Evolutionary conservation across 176 grass and related monocot genomes (phyloP), one percentile per base, ranked within the genome.

Genomic region (Carex littledalei): DNA sequence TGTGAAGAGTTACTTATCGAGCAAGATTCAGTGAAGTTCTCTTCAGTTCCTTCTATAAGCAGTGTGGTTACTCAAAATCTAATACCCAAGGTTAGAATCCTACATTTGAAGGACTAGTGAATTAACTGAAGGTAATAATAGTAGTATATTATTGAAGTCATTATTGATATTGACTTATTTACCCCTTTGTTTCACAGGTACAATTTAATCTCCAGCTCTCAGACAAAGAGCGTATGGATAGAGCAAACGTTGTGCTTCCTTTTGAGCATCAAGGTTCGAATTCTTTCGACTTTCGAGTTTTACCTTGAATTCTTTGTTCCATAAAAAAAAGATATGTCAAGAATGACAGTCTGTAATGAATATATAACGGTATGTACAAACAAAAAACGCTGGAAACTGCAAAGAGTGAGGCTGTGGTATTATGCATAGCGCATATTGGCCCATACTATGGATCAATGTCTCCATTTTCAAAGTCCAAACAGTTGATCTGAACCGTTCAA

Each of bases 131-230:
- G n/a, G 35, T 26, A 22, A 29, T 53, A 18, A 2, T 70, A 43
- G 34, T 70, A 70, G 34, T 6, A 14, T 75, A 29, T 53, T 29
- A 2, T 62, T 58, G 0, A 18, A 18, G 16, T 75, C 4, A 50
- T 75, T 75, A 26, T 75, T 52, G 16, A 8, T 52, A 67, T 29
- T 67, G 39, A 85, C 63, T 3, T 16, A 37, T 24, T 79, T 31
- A 79, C 69, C 77, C 77, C 31, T 88, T 82, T 41, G 7, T 86
- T 91, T 49, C 66, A 88, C 85, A 92, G 93, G 93, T 95, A 75
- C 93, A 92, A 77, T 98, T 98, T 87, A 98, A 92, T 92, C 91
- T 98, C 85, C 89, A 95, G 77, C 85, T 95, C 18, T 94, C 96
- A 81, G 96, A 95, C 71, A 94, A 98, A 61, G 91, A 98, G 67